Evolutionary conservation across 345 rosid species (phyloP).

Genomic region (Moricandia arvensis): DNA sequence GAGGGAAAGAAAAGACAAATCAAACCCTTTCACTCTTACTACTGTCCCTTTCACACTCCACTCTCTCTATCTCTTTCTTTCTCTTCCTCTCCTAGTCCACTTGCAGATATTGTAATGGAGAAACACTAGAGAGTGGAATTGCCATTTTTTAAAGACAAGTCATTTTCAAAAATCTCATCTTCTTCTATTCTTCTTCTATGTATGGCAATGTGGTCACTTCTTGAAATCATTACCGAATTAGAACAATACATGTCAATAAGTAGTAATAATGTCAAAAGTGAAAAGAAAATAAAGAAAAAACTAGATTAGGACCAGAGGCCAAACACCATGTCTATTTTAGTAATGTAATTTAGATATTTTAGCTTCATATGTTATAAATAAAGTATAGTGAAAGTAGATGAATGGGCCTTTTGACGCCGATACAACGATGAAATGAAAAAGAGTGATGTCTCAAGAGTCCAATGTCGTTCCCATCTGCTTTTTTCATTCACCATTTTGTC

Average conservation of each 20-base stretch:
- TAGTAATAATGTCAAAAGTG: conserved; percentile 19
- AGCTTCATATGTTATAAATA: background rate
- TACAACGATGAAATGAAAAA: conserved; percentile 28
- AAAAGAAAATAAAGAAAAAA: background rate
- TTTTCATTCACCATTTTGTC: background rate
- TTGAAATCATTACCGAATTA: conserved; percentile 29
- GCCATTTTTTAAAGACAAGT: conserved; percentile 22
- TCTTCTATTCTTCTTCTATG: conserved; percentile 14
- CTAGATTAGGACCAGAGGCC: conserved; percentile 13
- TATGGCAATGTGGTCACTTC: conserved; percentile 21
- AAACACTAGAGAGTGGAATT: conserved; percentile 27
- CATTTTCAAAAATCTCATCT: conserved; percentile 17
- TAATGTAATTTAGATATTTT: conserved; percentile 9
- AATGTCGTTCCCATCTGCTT: conserved; percentile 35
- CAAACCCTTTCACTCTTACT: conserved; percentile 23
- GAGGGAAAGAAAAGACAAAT: conserved; percentile 27
- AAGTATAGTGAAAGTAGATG: conserved; percentile 9
- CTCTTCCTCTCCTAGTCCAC: conserved; percentile 21
- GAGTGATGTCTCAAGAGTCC: conserved; percentile 13
- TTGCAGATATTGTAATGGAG: conserved; percentile 28
- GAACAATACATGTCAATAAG: conserved; percentile 22
- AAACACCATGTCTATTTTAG: conserved; percentile 14
- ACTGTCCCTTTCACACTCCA: conserved; percentile 25
- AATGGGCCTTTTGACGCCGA: conserved; percentile 33
- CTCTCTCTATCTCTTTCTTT: conserved; percentile 10